Percentiles rank a stretch among this genome's conserved stretches.
phyloP scores from a whole-genome alignment of 78 protist genomes.

The Emiliania huxleyi region DNA sequence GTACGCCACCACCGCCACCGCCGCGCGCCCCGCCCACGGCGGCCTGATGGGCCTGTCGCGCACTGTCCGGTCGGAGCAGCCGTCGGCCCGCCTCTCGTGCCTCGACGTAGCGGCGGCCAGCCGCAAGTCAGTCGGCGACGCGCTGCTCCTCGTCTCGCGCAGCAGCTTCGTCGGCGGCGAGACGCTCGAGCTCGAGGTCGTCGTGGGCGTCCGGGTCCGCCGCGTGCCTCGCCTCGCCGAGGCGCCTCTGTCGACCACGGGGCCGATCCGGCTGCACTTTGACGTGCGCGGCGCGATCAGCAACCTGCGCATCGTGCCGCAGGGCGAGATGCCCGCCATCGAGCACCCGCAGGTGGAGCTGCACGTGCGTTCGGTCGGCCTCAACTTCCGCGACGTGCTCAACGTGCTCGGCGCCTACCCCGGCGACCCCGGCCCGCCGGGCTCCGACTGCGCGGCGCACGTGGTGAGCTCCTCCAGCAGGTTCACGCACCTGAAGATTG shows the following conservation, averaged over 20 bases:
- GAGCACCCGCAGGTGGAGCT: neutral
- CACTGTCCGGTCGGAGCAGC: neutral
- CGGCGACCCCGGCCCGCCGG: neutral
- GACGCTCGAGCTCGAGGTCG: neutral
- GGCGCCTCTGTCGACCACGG: neutral
- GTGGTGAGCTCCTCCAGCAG: neutral
- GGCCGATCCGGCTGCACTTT: neutral
- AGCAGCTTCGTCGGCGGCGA: neutral
- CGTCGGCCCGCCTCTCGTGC: neutral
- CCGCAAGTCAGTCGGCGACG: neutral
- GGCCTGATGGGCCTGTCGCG: neutral
- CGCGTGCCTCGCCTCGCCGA: neutral
- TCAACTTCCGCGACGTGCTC: slow-evolving; percentile 21
- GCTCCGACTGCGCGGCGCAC: neutral
- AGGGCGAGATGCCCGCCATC: neutral
- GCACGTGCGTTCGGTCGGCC: neutral
- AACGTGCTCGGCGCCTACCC: neutral
- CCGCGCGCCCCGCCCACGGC: neutral
- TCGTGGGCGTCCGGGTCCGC: neutral
- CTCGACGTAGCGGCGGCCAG: neutral
- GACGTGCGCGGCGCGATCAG: neutral
- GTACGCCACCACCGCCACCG: neutral
- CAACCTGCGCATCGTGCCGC: neutral
- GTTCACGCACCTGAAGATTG: neutral
- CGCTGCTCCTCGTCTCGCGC: neutral